Conservation (phyloP, 2,329 filamentous ascomycete genomes). For the Fragosphaeria purpurea region DNA sequence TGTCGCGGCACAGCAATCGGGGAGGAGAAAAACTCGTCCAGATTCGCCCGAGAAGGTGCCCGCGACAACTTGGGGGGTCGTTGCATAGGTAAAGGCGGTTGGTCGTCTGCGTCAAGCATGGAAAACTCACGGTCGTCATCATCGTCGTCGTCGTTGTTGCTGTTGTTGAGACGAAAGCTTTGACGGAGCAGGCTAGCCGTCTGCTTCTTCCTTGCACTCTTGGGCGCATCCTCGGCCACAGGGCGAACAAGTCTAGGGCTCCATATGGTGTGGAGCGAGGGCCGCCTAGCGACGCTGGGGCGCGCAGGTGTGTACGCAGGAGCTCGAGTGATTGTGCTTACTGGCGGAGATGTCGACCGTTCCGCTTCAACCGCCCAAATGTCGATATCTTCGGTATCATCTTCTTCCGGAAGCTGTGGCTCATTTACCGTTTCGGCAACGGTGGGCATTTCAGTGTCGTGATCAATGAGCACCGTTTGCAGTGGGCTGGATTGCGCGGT, state of each 20-base stretch:
- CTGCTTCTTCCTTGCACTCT: constrained; percentile 1
- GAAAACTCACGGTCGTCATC: constrained; percentile 34
- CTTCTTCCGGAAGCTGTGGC: constrained; percentile 2
- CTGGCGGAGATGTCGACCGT: constrained; percentile 29
- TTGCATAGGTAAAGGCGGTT: neutral
- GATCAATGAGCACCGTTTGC: no score
- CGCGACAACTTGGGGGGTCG: neutral
- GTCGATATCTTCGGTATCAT: constrained; percentile 34
- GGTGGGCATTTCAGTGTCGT: no score
- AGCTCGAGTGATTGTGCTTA: constrained; percentile 6
- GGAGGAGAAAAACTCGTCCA: constrained; percentile 43
- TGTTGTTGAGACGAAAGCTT: neutral
- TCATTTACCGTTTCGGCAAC: neutral
- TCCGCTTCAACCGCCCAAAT: constrained; percentile 50
- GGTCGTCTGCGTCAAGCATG: constrained; percentile 24
- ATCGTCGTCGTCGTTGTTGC: constrained; percentile 28
- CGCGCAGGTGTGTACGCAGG: neutral
- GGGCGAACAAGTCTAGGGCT: neutral
- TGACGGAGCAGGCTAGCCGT: neutral
- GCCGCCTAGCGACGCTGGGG: neutral
- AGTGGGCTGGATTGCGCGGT: neutral
- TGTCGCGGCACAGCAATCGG: constrained; percentile 31
- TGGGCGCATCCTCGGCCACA: neutral
- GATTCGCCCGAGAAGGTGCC: constrained; percentile 1
- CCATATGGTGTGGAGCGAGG: neutral